phyloP scores from a whole-genome alignment of 352 stramenopile genomes.

The Globisporangium middletonii region DNA sequence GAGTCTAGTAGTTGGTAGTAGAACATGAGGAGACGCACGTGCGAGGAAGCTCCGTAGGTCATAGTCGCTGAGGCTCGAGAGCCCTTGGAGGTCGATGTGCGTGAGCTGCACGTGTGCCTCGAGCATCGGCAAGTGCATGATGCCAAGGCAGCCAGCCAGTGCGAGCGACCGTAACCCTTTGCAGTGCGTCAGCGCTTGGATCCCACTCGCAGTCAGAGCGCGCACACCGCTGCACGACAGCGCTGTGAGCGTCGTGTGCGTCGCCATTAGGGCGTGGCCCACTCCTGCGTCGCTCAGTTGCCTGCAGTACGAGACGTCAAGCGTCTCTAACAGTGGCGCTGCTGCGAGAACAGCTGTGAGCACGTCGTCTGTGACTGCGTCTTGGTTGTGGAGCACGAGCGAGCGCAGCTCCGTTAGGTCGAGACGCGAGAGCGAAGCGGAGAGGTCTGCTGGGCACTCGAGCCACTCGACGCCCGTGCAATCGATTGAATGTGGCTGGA shows the following conservation, averaged over 20 bases:
- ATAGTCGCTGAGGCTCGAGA: conserved; percentile 6
- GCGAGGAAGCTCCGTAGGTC: conserved; percentile 5
- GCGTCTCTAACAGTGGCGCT: neutral
- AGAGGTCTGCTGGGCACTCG: conserved; percentile 1
- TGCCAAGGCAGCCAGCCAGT: conserved; percentile 13
- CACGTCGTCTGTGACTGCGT: conserved; percentile 4
- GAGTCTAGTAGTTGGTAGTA: neutral
- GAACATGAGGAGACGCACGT: neutral
- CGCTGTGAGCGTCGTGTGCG: conserved; percentile 2
- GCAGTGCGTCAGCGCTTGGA: conserved; percentile 10
- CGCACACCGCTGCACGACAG: conserved; percentile 12
- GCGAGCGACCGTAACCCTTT: conserved; percentile 8
- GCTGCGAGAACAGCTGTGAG: conserved; percentile 1
- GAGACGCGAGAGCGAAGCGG: neutral
- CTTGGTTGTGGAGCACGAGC: conserved; percentile 7
- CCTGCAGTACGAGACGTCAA: conserved; percentile 10
- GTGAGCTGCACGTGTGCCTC: conserved; percentile 1
- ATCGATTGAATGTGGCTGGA: neutral
- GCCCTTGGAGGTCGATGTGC: conserved; percentile 11
- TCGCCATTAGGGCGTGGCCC: neutral
- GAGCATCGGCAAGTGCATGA: conserved; percentile 8
- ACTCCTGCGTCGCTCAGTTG: conserved; percentile 5
- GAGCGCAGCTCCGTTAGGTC: neutral
- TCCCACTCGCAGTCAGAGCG: conserved; percentile 1
- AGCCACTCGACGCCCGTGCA: conserved; percentile 11